Conservation (phyloP, 2,329 filamentous ascomycete genomes). For the Aspergillus piperis region DNA sequence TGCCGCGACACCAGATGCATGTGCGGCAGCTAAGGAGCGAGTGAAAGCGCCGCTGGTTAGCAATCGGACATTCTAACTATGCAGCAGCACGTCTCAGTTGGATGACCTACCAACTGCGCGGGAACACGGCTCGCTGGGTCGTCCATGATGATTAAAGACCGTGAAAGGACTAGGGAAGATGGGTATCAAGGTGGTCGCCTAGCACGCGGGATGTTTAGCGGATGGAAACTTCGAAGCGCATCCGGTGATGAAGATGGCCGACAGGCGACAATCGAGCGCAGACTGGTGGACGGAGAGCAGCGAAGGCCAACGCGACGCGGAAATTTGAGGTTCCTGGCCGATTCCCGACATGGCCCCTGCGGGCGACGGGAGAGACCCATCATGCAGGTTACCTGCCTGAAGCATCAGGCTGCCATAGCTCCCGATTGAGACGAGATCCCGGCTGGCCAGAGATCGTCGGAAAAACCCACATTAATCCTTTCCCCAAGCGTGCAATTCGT, state of each 20-base stretch:
- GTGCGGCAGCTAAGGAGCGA: slow-evolving; percentile 73
- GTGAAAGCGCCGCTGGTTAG: slow-evolving; percentile 6
- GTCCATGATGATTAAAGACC: slow-evolving; percentile 41
- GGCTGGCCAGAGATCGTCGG: background rate
- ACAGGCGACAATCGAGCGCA: slow-evolving; percentile 9
- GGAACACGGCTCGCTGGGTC: slow-evolving; percentile 50
- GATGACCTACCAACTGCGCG: slow-evolving; percentile 45
- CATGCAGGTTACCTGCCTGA: slow-evolving; percentile 22
- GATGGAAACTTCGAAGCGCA: slow-evolving; percentile 10
- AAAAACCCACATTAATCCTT: background rate
- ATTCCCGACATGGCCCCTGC: slow-evolving; percentile 11
- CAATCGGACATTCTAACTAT: background rate
- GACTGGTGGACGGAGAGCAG: slow-evolving; percentile 18
- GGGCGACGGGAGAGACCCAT: slow-evolving; percentile 15
- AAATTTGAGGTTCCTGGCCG: slow-evolving; percentile 34
- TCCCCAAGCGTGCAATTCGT: background rate
- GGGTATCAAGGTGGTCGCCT: slow-evolving; percentile 18
- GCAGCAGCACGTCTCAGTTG: slow-evolving; percentile 6
- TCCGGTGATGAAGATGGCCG: slow-evolving; percentile 12
- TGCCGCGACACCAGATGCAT: slow-evolving; percentile 85
- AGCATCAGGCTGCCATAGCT: slow-evolving; percentile 13
- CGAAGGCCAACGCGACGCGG: slow-evolving; percentile 39
- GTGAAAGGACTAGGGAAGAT: slow-evolving; percentile 14
- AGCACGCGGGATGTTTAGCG: background rate
- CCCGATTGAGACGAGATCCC: background rate